Evolutionary conservation across 2,329 filamentous ascomycete genomes (phyloP), one percentile per base, ranked within the genome.

Genomic region (Claviceps pazoutovae): DNA sequence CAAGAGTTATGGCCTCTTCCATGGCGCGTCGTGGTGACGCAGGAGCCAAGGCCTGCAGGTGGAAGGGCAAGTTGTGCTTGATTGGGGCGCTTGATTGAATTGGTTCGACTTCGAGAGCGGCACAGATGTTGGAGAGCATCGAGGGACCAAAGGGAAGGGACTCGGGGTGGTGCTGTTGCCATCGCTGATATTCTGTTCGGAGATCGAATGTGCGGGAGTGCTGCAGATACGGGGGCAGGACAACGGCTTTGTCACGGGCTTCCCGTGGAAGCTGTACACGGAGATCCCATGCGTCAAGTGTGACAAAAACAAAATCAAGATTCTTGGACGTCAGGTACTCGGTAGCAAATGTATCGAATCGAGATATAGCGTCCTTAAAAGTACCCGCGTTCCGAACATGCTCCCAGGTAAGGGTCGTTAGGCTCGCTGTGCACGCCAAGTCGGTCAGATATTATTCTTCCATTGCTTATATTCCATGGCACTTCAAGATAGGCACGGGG

Each of bases 371-470:
- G 72, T 97, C 93, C 62, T 91, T 84, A 80, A 97, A 98, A 60
- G 89, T 91, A 60, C 93, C 93, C 67, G 93, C 91, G 69, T 91
- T 94, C 67, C 91, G 86, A 67, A 98, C 93, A 74, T 98, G 91
- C 70, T 98, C 93, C 93, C 93, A 98, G 51, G 93, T 97, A 62
- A 98, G 76, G 59, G 93, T 98, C 46, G 93, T 98, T 68, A 98
- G 76, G 74, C 90, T 96, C 66, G 93, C 90, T 96, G 67, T 59
- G 64, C 56, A 56, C 36, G n/a, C 11, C 5, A 19, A 34, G 37
- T 9, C 9, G 7, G 48, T 53, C 44, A 50, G 51, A 50, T 16
- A 17, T 30, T 2, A 11, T 45, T 44, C 16, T 23, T 45, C 4
- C 14, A 5, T 44, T 7, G 48, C 19, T 7, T 23, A 4, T 4